Evolutionary conservation across 768 basidiomycete genomes (phyloP), one percentile per base, ranked within the genome.

Genomic region (Russula olivacea): DNA sequence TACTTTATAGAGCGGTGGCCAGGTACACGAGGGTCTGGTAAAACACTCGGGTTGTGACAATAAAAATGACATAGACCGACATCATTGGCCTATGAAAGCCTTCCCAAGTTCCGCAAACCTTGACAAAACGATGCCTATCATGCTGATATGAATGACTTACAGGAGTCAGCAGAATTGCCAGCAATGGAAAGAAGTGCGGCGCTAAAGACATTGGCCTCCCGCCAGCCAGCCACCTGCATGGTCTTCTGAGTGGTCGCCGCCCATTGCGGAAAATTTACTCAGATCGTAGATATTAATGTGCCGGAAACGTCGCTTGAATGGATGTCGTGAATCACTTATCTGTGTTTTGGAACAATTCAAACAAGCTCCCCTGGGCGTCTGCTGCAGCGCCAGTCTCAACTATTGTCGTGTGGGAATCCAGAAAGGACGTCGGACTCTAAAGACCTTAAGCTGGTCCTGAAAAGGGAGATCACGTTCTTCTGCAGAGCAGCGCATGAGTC

Each of bases 111-210:
- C 40, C 52, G 38, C 41, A 53, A 63, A 58, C 50, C 40, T 47
- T 53, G 61, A 63, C 57, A 63, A 58, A 58, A 47, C n/a, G 57
- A 52, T 23, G 50, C 43, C 43, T 21, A 23, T 25, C 38, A n/a
- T 23, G 28, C 58, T 28, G 28, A 63, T 59, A 63, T 32, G 38
- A 21, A 23, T 17, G 9, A 40, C 38, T 59, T 54, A 28, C 17
- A 53, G 38, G 41, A 48, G 62, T 58, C 38, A 63, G 34, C n/a
- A 54, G 57, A 56, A 63, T 54, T 54, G 15, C 62, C 57, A 48
- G 32, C 57, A 48, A 28, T n/a, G 62, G 62, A 58, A 43, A 48
- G 62, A 63, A 58, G 49, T 53, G 56, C 50, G 61, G 61, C 50
- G 61, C 61, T 53, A 58, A 58, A 36, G 51, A 48, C n/a, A 32